These are phyloP conservation scores for Hypoxylon sp. DNA, from an alignment of 2,329 filamentous ascomycete genomes.

Conservation along the genomic window DNA sequence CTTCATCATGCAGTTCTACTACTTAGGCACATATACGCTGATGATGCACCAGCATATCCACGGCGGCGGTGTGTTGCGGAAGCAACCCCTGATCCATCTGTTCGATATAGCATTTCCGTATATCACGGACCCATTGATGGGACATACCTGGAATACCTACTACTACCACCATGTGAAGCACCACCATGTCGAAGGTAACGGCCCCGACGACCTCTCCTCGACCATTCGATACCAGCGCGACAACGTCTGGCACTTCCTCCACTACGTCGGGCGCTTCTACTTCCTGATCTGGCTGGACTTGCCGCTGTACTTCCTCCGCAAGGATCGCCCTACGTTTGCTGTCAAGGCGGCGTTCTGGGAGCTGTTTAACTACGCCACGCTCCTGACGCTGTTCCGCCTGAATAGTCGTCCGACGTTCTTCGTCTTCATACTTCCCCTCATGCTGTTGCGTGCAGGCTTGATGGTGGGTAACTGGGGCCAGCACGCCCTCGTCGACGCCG, in stretches of 20 bases:
- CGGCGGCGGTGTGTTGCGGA: conserved; percentile 76
- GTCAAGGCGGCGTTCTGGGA: conserved; percentile 74
- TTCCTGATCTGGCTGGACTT: conserved; percentile 82
- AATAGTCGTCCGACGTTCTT: conserved; percentile 73
- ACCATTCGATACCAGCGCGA: conserved; percentile 85
- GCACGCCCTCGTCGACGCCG: conserved; percentile 83
- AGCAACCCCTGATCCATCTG: conserved; percentile 59
- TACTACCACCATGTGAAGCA: conserved; percentile 91
- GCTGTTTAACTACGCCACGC: conserved; percentile 66
- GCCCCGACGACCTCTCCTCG: conserved; percentile 80
- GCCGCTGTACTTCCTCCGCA: conserved; percentile 79
- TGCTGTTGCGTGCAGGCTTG: conserved; percentile 76
- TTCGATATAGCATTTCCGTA: conserved; percentile 81
- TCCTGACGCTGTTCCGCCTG: conserved; percentile 66
- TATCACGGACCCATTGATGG: conserved; percentile 81
- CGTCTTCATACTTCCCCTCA: conserved; percentile 76
- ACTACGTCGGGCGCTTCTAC: conserved; percentile 81
- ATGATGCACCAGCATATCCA: conserved; percentile 92
- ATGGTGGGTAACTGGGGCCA: conserved; percentile 91
- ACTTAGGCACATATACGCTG: conserved; percentile 81
- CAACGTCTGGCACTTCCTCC: conserved; percentile 74
- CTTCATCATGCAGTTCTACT: conserved; percentile 75
- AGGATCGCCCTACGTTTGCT: conserved; percentile 69
- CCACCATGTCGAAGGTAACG: conserved; percentile 86
- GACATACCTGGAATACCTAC: conserved; percentile 88